Evolutionary conservation across 73 alveolate genomes (phyloP).

Genomic region (Paramecium bursaria): DNA sequence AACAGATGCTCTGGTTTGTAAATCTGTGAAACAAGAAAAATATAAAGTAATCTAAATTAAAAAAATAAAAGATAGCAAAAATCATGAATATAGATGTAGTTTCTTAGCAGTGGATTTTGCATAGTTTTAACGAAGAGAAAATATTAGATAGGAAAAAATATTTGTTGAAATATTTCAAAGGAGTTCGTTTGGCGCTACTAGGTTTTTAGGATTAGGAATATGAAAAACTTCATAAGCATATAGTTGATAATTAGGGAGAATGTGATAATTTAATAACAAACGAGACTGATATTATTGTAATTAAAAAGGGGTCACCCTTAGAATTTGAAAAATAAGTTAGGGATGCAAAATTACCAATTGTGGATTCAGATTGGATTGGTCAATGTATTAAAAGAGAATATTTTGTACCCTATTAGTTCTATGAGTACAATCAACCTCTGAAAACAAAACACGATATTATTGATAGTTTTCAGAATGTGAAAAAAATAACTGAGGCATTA

Average conservation of each 20-base stretch:
- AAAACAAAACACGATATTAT: conserved; percentile 6
- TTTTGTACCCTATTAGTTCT: conserved; percentile 36
- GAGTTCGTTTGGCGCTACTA: conserved; percentile 51
- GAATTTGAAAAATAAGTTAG: conserved; percentile 19
- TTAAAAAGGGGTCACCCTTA: conserved; percentile 33
- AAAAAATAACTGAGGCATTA: conserved; percentile 14
- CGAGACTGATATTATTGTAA: conserved; percentile 36
- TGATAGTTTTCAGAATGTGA: background rate
- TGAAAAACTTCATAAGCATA: conserved; percentile 10
- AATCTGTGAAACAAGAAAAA: no score
- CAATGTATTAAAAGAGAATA: conserved; percentile 24
- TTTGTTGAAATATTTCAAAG: conserved; percentile 12
- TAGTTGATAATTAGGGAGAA: conserved; percentile 24
- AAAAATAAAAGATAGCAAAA: conserved; percentile 51
- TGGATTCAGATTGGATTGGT: conserved; percentile 52
- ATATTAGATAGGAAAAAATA: conserved; percentile 12
- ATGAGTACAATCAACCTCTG: background rate
- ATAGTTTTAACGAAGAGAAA: background rate
- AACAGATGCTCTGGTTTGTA: no score
- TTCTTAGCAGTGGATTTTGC: conserved; percentile 2
- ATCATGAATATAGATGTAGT: conserved; percentile 42
- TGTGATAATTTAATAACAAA: background rate
- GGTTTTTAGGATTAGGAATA: conserved; percentile 26
- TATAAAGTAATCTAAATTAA: background rate
- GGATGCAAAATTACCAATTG: background rate